Evolutionary conservation across 306 rosid genomes (phyloP), one percentile per base, ranked within the genome.

Genomic region (Bauhinia variegata): DNA sequence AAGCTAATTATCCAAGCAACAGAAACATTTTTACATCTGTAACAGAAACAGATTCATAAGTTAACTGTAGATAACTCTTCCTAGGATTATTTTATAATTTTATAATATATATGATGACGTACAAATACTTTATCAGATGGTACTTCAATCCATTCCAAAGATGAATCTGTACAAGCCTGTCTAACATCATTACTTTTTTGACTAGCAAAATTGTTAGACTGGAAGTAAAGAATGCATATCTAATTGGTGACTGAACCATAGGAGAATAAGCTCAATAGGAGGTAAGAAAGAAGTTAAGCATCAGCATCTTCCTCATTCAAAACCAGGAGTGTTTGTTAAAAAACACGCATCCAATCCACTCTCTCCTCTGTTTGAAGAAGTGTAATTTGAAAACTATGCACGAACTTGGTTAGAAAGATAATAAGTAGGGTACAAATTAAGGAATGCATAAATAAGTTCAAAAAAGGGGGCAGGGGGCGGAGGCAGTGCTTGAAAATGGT

Each of bases 241-340:
- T 23, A 23, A 23, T 23, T 38, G 31, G 42, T 23, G 38, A 55
- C 30, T 37, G 13, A 54, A 11, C 42, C 30, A 64, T 18, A 57
- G 6, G 34, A 36, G 7, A 59, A 42, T 49, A 51, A 64, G 42
- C 18, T 54, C 11, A n/a, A 33, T 11, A 55, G 13, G 33, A 59
- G 16, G 41, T 34, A 71, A 58, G 19, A 19, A 44, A 44, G 64
- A 71, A 65, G 23, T 19, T 58, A 16, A 18, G 42, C 59, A 42
- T 28, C 39, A 2, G 41, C 41, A 36, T 5, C 9, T 36, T 36
- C 41, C 2, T 36, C 5, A 1, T 65, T 17, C 13, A 55, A 28
- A 63, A 53, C 52, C 16, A 54, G 63, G 19, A 13, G 34, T 39
- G 52, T 31, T 17, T 37, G n/a, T 65, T 31, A 7, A 44, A 16